Evolutionary conservation across 371 early-diverging fungal species (phyloP).

Genomic region (Mucor velutinosus): DNA sequence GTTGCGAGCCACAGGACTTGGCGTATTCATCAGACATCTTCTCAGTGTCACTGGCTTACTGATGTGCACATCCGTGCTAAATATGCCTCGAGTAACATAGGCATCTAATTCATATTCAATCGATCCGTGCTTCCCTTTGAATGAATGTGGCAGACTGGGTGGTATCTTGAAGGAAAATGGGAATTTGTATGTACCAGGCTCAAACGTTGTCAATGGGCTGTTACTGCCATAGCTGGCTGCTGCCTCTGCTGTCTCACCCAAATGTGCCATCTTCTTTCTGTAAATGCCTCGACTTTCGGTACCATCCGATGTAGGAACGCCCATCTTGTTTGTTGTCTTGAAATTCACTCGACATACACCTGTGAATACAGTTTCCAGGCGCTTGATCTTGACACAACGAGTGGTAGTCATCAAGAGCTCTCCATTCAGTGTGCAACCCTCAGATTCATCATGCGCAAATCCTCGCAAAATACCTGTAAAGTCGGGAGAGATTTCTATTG

Average conservation of each 20-base stretch:
- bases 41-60: slow-evolving; percentile 8
- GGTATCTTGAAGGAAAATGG: slow-evolving; percentile 22
- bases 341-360: slow-evolving; percentile 19
- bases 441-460: slow-evolving; percentile 22
- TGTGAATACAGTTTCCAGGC: slow-evolving; percentile 7
- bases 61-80: slow-evolving; percentile 10
- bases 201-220: background rate
- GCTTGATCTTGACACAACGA: slow-evolving; percentile 10
- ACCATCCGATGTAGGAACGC: slow-evolving; percentile 18
- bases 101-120: slow-evolving; percentile 10
- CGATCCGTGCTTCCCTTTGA: slow-evolving; percentile 18
- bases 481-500: slow-evolving; percentile 7
- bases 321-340: slow-evolving; percentile 10
- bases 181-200: slow-evolving; percentile 16
- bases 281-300: slow-evolving; percentile 6
- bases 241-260: background rate
- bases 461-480: slow-evolving; percentile 28
- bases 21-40: slow-evolving; percentile 18
- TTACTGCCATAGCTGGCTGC: background rate
- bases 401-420: background rate
- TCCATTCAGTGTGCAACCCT: slow-evolving; percentile 23
- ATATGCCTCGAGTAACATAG: background rate
- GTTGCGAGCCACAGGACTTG: background rate
- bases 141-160: slow-evolving; percentile 18
- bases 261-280: background rate